Conservation (phyloP, 805 yeast species). For the Candida lessepsii region DNA sequence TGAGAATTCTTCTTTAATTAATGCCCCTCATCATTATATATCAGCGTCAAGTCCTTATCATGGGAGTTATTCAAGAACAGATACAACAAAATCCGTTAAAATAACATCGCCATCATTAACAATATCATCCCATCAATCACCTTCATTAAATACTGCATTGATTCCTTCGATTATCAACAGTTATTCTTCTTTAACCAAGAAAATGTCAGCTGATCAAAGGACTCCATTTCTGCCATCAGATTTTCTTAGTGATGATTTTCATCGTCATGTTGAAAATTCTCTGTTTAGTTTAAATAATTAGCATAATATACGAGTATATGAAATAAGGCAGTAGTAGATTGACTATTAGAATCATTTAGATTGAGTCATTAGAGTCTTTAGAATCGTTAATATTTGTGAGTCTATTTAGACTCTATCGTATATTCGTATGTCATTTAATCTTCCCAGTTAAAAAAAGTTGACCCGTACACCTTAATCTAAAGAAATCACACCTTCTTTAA, state of each 20-base stretch:
- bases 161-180: slow-evolving; percentile 42
- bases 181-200: slow-evolving; percentile 35
- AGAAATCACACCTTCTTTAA: slow-evolving; percentile 26
- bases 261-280: slow-evolving; percentile 16
- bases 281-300: slow-evolving; percentile 11
- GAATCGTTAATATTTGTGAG: no score
- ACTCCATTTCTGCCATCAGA: slow-evolving; percentile 44
- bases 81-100: background rate
- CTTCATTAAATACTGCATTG: slow-evolving; percentile 27
- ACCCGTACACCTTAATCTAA: no score
- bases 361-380: no score
- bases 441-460: no score
- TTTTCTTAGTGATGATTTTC: slow-evolving; percentile 35
- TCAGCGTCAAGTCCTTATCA: slow-evolving; percentile 9
- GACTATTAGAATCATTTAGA: no score
- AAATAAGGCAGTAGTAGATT: no score
- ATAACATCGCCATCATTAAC: slow-evolving; percentile 8
- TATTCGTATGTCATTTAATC: no score
- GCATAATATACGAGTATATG: slow-evolving; percentile 5
- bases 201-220: slow-evolving; percentile 33
- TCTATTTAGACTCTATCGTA: no score
- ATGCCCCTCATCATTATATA: slow-evolving; percentile 20
- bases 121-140: slow-evolving; percentile 8
- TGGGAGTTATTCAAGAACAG: background rate
- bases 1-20: slow-evolving; percentile 10